Base-by-base conservation (phyloP, 2,329 filamentous ascomycete genomes). In the Diaporthe australafricana region DNA sequence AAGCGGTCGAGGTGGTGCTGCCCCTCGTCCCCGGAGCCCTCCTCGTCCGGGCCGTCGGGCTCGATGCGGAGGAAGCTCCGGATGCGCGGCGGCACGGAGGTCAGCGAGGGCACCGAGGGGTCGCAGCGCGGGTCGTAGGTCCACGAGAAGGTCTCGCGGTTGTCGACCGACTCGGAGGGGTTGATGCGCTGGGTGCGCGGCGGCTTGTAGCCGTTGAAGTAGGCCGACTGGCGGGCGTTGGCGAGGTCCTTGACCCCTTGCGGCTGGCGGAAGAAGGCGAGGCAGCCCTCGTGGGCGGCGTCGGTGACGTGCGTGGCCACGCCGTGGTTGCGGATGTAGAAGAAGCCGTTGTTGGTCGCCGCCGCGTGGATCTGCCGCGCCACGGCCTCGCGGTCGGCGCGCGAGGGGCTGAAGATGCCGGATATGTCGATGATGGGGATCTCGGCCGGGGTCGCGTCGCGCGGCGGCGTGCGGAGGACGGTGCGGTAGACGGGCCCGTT, bases 381-480 rank as follows among this genome's bases (percentile, higher is more conserved):
- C 11, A 79, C 72, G 45, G 72, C 25, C 11, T 45, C 40, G 5
- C 76, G 77, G n/a, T 68, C 70, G 0, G 27, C 38, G 2, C 70
- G 32, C 2, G 50, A 57, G 9, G 73, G 9, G 70, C 62, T 74
- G 70, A 75, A n/a, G 92, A 80, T 74, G 16, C 78, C 76, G 0
- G 81, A 80, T 8, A 89, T 78, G 75, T 90, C 86, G 66, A 90
- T 87, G 52, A 90, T 76, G 3, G 88, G 88, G 16, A 90, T 87
- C 76, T 90, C 85, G 11, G 79, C 79, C 0, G 78, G 73, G 1
- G 76, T 75, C 3, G 82, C 82, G 62, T 83, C 79, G 35, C 83
- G 81, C 5, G 81, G 78, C 0, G 83, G 80, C 1, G 79, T 80
- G 11, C 72, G 72, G 14, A 81, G 79, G 25, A 85, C 76, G 6